Evolutionary conservation across 176 grass and related monocot genomes (phyloP).

Genomic region (Carex myosuroides): DNA sequence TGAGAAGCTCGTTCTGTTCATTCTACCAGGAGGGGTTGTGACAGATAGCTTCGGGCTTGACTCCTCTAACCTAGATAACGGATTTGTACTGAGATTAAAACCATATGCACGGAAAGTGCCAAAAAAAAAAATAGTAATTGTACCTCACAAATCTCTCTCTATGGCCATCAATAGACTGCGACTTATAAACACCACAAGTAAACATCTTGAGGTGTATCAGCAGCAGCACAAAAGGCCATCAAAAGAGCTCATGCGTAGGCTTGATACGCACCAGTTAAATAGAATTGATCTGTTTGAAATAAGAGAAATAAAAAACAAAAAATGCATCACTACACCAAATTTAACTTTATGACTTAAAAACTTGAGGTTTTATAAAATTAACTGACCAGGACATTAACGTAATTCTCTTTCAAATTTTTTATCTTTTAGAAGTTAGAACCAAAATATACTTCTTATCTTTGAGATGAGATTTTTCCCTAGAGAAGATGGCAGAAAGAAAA

Average conservation of each 20-base stretch:
- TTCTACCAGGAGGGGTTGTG: constrained; percentile 33
- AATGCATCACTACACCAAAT: neutral
- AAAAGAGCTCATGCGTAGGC: constrained; percentile 1
- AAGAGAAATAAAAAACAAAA: neutral
- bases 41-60: constrained; percentile 42
- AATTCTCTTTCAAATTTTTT: neutral
- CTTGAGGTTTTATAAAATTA: neutral
- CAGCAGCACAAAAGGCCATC: constrained; percentile 1
- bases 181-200: constrained; percentile 41
- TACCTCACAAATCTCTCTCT: constrained; percentile 55
- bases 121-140: neutral
- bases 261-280: neutral
- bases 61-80: constrained; percentile 45
- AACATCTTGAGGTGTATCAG: constrained; percentile 38
- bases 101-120: neutral
- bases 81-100: neutral
- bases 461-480: neutral
- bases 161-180: constrained; percentile 44
- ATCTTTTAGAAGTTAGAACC: too few species aligned
- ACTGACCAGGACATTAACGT: neutral
- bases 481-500: neutral
- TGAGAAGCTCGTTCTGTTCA: constrained; percentile 38
- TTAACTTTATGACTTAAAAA: neutral
- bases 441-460: neutral
- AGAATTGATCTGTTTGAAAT: neutral